These are phyloP conservation scores for Collybia sp. DNA, from an alignment of 768 basidiomycete genomes.

Conservation along the genomic window DNA sequence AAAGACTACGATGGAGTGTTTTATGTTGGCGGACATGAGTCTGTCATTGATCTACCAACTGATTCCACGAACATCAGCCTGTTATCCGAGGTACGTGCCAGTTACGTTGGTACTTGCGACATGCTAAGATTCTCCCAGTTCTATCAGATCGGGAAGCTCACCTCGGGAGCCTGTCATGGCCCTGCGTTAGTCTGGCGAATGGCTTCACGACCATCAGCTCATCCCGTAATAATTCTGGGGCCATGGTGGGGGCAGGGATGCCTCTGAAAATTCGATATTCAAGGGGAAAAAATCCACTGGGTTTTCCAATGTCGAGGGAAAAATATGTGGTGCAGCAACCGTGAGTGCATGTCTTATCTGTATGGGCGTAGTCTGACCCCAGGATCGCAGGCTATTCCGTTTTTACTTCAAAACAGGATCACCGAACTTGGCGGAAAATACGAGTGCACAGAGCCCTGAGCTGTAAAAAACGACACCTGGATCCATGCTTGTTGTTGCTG, in stretches of 20 bases:
- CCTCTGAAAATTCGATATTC: conserved; percentile 61
- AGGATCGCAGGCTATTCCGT: conserved; percentile 66
- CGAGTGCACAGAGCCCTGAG: conserved; percentile 58
- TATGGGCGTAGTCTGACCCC: too few relatives aligned
- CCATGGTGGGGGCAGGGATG: conserved; percentile 54
- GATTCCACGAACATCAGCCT: conserved; percentile 56
- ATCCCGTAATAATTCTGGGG: conserved; percentile 26
- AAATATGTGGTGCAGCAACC: conserved; percentile 35
- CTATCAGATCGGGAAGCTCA: conserved; percentile 61
- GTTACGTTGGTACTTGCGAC: background rate
- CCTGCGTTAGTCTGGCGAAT: conserved; percentile 45
- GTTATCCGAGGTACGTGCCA: conserved; percentile 42
- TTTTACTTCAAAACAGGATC: conserved; percentile 68
- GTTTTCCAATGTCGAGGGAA: conserved; percentile 73
- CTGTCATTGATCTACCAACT: conserved; percentile 63
- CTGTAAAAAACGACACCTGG: conserved; percentile 32
- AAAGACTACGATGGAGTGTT: conserved; percentile 71
- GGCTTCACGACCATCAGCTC: background rate
- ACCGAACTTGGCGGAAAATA: conserved; percentile 60
- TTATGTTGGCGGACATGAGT: conserved; percentile 79
- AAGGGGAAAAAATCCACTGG: conserved; percentile 52
- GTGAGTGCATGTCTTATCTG: conserved; percentile 18
- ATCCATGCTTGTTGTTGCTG: background rate
- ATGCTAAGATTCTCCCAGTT: conserved; percentile 37
- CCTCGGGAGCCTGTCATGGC: conserved; percentile 77